Percentiles rank a stretch among this genome's conserved stretches.
Conservation (phyloP, 139 green algal genomes). For the Tetradesmus obliquus region DNA sequence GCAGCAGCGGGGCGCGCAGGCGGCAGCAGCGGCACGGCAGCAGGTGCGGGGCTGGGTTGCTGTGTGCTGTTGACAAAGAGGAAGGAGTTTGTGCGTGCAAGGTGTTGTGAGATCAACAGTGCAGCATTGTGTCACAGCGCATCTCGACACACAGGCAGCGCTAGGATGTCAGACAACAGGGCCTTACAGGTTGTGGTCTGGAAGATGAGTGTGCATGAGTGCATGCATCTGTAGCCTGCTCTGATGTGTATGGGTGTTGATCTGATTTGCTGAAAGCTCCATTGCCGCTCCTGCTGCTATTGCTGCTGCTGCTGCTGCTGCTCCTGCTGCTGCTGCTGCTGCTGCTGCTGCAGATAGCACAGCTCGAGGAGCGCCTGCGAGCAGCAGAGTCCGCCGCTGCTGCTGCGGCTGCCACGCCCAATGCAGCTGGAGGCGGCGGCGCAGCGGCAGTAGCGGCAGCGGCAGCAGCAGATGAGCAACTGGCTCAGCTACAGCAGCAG, state of each 20-base stretch:
- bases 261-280: background rate
- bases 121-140: background rate
- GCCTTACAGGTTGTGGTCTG: no score
- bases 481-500: constrained; percentile 26
- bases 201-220: background rate
- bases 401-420: background rate
- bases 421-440: background rate
- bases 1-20: constrained; percentile 26
- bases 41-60: constrained; percentile 4
- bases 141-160: background rate
- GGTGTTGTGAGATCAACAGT: background rate
- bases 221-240: background rate
- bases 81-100: background rate
- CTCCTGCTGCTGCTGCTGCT: background rate
- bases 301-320: background rate
- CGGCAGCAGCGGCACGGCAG: constrained; percentile 34
- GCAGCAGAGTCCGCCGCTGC: constrained; percentile 40
- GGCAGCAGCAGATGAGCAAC: background rate
- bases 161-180: background rate
- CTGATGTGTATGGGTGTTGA: constrained; percentile 3
- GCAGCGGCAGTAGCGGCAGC: background rate
- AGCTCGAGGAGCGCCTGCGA: constrained; percentile 42
- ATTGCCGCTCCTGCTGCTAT: background rate
- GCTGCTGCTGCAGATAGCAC: constrained; percentile 39
- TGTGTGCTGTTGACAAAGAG: background rate